Conservation (phyloP, 2,329 filamentous ascomycete genomes). For the Sporothrix protearum region DNA sequence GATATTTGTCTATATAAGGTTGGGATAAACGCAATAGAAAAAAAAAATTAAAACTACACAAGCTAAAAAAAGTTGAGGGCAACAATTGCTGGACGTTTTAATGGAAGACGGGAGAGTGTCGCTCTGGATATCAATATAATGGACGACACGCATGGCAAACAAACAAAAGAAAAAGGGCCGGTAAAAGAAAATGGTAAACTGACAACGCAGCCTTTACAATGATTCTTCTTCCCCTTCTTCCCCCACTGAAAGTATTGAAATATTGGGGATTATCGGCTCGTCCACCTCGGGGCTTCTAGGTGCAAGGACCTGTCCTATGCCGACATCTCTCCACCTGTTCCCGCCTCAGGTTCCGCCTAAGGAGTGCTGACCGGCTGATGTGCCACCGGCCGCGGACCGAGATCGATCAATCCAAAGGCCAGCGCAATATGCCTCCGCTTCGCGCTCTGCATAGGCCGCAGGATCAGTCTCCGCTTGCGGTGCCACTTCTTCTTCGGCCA, state of each 20-base stretch:
- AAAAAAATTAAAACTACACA: constrained; percentile 22
- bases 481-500: not conserved
- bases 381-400: not conserved
- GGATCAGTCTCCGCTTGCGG: not conserved
- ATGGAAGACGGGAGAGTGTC: not conserved
- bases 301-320: not conserved
- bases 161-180: not conserved
- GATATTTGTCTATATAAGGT: constrained; percentile 9
- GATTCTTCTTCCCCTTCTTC: too few relatives aligned
- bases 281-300: not conserved
- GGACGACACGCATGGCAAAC: not conserved
- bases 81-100: not conserved
- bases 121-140: not conserved
- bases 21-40: constrained; percentile 21
- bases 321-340: not conserved
- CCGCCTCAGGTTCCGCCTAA: not conserved
- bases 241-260: not conserved
- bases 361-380: not conserved
- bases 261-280: not conserved
- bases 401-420: not conserved
- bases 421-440: not conserved
- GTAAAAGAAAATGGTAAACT: not conserved
- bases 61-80: not conserved
- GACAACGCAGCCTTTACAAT: not conserved
- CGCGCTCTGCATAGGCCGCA: not conserved